Evolutionary conservation across 768 basidiomycete genomes (phyloP), one percentile per base, ranked within the genome.

Genomic region (Amanita exitialis): DNA sequence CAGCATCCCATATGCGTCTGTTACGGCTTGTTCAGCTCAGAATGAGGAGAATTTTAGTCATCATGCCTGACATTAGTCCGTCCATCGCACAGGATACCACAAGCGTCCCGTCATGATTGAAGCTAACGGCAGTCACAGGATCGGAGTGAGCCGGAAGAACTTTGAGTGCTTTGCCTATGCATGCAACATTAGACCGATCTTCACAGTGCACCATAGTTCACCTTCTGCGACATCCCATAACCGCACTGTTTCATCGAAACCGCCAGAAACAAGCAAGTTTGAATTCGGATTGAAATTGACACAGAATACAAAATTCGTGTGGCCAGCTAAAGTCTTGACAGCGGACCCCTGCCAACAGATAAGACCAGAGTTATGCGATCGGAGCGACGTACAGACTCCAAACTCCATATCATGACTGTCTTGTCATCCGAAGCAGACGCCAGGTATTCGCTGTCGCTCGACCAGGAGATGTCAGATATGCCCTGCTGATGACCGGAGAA

Each of bases 161-260:
- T 64, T 89, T 86, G 62, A 97, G 66, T n/a, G 83, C 80, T 61
- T 78, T 85, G 15, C 90, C 95, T 93, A 53, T 6, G n/a, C 8
- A 8, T 9, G 38, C 15, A 9, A 25, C 52, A 44, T 16, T 44
- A 10, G 38, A 44, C 36, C 18, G 45, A 25, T 16, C 32, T 34
- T 18, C 18, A 27, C 32, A 16, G 36, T 15, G 23, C 12, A 12
- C 20, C 30, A 30, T n/a, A 8, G 42, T 51, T n/a, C 55, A 91
- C 92, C 92, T 77, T 84, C 74, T 21, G 88, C 82, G 23, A 95
- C 83, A 64, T 99, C 94, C 95, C 95, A 98, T n/a, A 98, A 77
- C 44, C 90, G 79, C 15, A 98, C 89, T 13, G 88, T 92, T 71
- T 99, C 96, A 59, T 99, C 96, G 60, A 88, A 94, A 1, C 89